Percentiles rank a stretch among this genome's conserved stretches.
Conservation (phyloP, 805 yeast species). For the Wickerhamiella bombiphila region DNA sequence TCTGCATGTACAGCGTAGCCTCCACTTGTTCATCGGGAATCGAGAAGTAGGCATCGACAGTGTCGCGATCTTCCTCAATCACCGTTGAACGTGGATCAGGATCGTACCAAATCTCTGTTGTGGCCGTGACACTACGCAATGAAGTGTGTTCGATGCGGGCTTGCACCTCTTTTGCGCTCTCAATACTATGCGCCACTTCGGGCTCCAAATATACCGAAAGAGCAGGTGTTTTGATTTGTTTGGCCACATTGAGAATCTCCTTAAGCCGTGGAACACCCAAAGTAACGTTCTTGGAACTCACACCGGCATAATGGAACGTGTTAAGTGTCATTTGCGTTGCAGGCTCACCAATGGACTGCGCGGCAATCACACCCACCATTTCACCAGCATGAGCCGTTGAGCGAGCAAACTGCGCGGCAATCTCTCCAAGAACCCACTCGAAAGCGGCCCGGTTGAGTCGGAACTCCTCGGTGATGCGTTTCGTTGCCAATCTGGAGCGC, state of each 20-base stretch:
- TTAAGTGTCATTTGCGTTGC: constrained; percentile 97
- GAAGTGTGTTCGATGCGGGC: constrained; percentile 96
- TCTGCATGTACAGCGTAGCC: constrained; percentile 82
- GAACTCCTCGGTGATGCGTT: constrained; percentile 85
- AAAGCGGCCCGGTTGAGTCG: constrained; percentile 73
- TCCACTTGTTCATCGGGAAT: constrained; percentile 97
- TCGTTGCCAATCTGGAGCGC: constrained; percentile 80
- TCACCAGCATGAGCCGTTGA: constrained; percentile 93
- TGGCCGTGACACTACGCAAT: constrained; percentile 85
- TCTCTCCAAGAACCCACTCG: constrained; percentile 91
- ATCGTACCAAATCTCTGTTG: constrained; percentile 92
- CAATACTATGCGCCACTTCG: constrained; percentile 74
- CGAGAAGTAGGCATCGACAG: constrained; percentile 92
- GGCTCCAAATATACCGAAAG: constrained; percentile 81
- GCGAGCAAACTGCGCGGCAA: constrained; percentile 84
- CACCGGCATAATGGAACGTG: constrained; percentile 98
- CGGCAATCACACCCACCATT: constrained; percentile 96
- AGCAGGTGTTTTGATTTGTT: constrained; percentile 98
- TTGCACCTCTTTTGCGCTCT: constrained; percentile 85
- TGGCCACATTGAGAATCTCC: constrained; percentile 96
- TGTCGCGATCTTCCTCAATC: constrained; percentile 90
- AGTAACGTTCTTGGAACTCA: constrained; percentile 88
- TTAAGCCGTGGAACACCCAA: constrained; percentile 96
- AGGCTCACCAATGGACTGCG: constrained; percentile 96
- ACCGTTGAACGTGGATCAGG: constrained; percentile 98